Base-by-base conservation (phyloP, 208 protist genomes). In the Trypanosoma mega region DNA sequence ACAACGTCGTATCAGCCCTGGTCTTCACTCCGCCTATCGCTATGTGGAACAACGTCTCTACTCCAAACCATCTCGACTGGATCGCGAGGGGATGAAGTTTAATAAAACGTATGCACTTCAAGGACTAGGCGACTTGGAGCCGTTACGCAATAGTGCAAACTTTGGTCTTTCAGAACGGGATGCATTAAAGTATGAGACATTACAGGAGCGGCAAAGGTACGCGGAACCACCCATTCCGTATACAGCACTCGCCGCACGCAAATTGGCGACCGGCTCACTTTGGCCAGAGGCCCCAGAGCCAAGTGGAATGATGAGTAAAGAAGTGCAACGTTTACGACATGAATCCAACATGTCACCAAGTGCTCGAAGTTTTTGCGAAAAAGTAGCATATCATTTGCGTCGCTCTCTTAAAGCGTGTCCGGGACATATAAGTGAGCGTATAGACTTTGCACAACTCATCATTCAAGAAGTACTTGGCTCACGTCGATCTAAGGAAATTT, bases 371-470 rank as follows among this genome's bases (percentile, higher is more conserved):
- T 96, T 92, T 63, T 77, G 78, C 1, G 85, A 92, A 21, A 84
- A 92, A 51, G 78, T 96, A 12, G 85, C 76, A 23, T 96, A 92
- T 50, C 86, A 93, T 54, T 62, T 96, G n/a, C 78, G 90, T 26
- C 85, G 85, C 53, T 86, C 77, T 1, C 66, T 96, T 12, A 85
- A 82, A 54, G 87, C 87, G 2, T 93, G 87, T 50, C 90, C 90
- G 3, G 72, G 69, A 8, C 87, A 94, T 73, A 83, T 96, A 50
- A 80, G 72, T 24, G 87, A 96, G 68, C 81, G 76, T 55, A 91
- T 96, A 12, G 87, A 96, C 75, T 96, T 96, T 80, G 80, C 85
- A 21, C 85, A 96, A 75, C 74, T 96, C 12, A 90, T 92, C 37
- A 87, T 96, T 54, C 80, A 94, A 48, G 84, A 93, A 61, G 87